Evolutionary conservation across 805 yeast species (phyloP), one percentile per base, ranked within the genome.

Genomic region (Lachancea sp.): DNA sequence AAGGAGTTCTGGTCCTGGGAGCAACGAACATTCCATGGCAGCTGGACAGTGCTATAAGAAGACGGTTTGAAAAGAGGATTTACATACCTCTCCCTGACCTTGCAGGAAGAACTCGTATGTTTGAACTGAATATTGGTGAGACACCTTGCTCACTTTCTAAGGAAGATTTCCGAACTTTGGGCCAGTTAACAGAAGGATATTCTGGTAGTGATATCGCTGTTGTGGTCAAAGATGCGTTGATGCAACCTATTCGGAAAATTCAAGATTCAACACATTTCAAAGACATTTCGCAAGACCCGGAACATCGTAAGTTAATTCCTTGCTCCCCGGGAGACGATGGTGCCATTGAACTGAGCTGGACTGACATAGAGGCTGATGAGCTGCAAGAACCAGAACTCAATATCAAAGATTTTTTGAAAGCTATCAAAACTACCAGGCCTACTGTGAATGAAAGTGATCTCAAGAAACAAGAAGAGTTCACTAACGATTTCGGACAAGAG

Each of bases 1-100:
- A 75, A 39, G 99, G 99, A 8, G 97, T 93, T 1, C 71, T 93
- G 30, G 98, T 93, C 0, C 72, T 93, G 42, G 99, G 99, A 25
- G 99, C 99, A 1, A 93, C 99, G 7, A 93, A 93, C 65, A 93
- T 93, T 49, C 99, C 99, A 16, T 93, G 99, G 99, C 97, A 91
- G 69, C 73, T 93, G 54, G 99, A 93, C 66, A 88, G 97, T 38
- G 99, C 99, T 7, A 87, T 93, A 39, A 78, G 99, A 66, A 82
- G 99, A 69, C 82, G 99, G 66, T 93, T 93, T 58, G 99, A 93
- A 65, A 80, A 85, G 55, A 81, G 99, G 68, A 93, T 93, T 49
- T 93, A 93, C 63, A 93, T 93, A 50, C 84, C 99, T 2, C 72
- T 93, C 46, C 99, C 99, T 0, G 99, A 93, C 49, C 77, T 78